These are phyloP conservation scores for Penicillium digitatum DNA, from an alignment of 2,329 filamentous ascomycete genomes.

Conservation along the genomic window DNA sequence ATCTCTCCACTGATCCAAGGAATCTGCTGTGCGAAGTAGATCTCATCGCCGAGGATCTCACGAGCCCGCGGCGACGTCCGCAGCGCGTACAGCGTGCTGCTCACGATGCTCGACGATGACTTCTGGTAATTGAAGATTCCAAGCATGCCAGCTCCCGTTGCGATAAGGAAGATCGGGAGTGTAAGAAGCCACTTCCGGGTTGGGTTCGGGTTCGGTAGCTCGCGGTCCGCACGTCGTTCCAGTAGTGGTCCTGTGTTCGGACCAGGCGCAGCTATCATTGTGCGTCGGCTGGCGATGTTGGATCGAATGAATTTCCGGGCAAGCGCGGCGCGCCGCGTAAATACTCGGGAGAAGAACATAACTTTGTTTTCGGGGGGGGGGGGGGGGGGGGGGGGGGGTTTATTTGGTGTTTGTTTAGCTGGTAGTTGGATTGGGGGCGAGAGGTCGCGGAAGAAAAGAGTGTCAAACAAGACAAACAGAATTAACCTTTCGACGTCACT, in stretches of 20 bases:
- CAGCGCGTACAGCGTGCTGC: conserved; percentile 84
- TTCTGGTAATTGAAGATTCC: conserved; percentile 99
- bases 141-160: conserved; percentile 67
- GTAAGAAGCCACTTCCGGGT: conserved; percentile 65
- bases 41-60: conserved; percentile 76
- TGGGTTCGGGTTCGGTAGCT: conserved; percentile 45
- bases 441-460: conserved; percentile 8
- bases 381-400: too few species aligned
- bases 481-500: conserved; percentile 2
- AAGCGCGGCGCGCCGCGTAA: conserved; percentile 17
- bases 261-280: conserved; percentile 49
- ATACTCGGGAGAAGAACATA: conserved; percentile 13
- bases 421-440: conserved; percentile 4
- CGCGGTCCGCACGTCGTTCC: conserved; percentile 52
- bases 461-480: conserved; percentile 29
- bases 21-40: conserved; percentile 73
- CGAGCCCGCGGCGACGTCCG: conserved; percentile 73
- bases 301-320: conserved; percentile 8
- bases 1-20: conserved; percentile 83
- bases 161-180: conserved; percentile 72
- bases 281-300: conserved; percentile 35
- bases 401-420: neutral
- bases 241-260: conserved; percentile 51
- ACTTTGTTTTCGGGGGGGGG: neutral
- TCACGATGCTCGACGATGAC: conserved; percentile 78